phyloP scores from a whole-genome alignment of 2,329 filamentous ascomycete genomes.

The Colletotrichum sp. region DNA sequence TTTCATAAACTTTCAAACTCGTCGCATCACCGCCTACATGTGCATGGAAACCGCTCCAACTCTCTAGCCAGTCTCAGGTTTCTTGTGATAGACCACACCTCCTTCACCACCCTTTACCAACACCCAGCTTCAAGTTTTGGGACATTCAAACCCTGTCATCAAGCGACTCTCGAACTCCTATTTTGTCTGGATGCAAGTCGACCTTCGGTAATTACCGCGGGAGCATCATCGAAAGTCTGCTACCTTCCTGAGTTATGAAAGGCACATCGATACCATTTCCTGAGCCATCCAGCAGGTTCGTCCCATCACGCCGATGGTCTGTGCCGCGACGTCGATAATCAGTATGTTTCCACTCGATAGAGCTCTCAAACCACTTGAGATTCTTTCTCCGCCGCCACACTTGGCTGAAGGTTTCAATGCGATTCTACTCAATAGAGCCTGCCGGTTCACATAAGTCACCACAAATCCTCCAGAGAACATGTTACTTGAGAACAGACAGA shows the following conservation, averaged over 20 bases:
- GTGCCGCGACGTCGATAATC: fast-evolving
- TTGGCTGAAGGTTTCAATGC: background rate
- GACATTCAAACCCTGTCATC: background rate
- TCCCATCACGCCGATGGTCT: background rate
- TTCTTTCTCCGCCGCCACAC: fast-evolving
- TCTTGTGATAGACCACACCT: fast-evolving
- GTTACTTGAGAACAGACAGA: background rate
- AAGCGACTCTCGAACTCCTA: background rate
- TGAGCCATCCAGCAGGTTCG: background rate
- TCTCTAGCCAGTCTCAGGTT: background rate
- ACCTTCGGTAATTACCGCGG: background rate
- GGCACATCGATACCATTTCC: background rate
- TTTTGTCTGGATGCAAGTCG: background rate
- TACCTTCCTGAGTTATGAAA: background rate
- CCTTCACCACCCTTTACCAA: background rate
- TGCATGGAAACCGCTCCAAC: background rate
- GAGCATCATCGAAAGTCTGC: background rate
- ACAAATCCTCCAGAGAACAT: background rate
- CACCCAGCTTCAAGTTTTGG: background rate
- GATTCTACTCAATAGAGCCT: background rate
- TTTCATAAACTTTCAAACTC: background rate
- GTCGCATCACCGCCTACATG: background rate
- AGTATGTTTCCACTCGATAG: background rate
- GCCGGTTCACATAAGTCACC: fast-evolving
- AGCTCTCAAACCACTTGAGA: background rate